Percentiles rank a stretch among this genome's conserved stretches.
These are phyloP conservation scores for Nakazawaea peltata DNA, from an alignment of 805 yeast genomes.

Conservation along the genomic window DNA sequence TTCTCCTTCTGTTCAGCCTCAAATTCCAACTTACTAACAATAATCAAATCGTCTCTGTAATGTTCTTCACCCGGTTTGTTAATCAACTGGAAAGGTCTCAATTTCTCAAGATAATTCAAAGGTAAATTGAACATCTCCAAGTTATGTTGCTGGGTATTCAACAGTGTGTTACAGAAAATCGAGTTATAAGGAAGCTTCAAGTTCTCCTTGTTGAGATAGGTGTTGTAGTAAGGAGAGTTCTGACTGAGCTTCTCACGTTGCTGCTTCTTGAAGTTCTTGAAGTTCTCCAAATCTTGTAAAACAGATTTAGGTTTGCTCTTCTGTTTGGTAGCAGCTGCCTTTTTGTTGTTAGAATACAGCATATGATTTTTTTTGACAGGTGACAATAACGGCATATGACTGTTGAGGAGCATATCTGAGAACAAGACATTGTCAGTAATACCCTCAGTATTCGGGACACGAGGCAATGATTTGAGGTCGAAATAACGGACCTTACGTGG, in stretches of 20 bases:
- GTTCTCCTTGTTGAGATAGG: constrained; percentile 18
- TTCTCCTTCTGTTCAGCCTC: constrained; percentile 16
- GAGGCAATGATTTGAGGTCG: constrained; percentile 23
- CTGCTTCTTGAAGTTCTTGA: constrained; percentile 15
- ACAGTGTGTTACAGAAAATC: constrained; percentile 22
- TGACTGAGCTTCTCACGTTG: constrained; percentile 1
- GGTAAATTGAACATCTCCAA: constrained; percentile 25
- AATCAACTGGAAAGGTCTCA: constrained; percentile 15
- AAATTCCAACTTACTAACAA: constrained; percentile 21
- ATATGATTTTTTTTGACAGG: constrained; percentile 22
- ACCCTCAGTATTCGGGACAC: constrained; percentile 23
- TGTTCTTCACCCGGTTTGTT: constrained; percentile 22
- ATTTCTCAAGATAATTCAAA: constrained; percentile 17
- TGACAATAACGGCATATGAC: constrained; percentile 20
- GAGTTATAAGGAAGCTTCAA: constrained; percentile 19
- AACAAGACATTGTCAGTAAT: constrained; percentile 20
- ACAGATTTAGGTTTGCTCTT: constrained; percentile 15
- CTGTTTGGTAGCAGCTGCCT: constrained; percentile 2
- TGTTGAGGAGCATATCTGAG: constrained; percentile 21
- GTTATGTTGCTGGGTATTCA: constrained; percentile 25
- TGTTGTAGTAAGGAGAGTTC: constrained; percentile 15
- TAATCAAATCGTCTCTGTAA: constrained; percentile 23
- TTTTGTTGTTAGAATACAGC: constrained; percentile 11
- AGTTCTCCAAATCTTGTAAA: constrained; percentile 19
- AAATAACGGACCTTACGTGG: too few species aligned